Percentiles rank a stretch among this genome's conserved stretches.
phyloP scores from a whole-genome alignment of 2,329 filamentous ascomycete genomes.

The Daldinia sp. region DNA sequence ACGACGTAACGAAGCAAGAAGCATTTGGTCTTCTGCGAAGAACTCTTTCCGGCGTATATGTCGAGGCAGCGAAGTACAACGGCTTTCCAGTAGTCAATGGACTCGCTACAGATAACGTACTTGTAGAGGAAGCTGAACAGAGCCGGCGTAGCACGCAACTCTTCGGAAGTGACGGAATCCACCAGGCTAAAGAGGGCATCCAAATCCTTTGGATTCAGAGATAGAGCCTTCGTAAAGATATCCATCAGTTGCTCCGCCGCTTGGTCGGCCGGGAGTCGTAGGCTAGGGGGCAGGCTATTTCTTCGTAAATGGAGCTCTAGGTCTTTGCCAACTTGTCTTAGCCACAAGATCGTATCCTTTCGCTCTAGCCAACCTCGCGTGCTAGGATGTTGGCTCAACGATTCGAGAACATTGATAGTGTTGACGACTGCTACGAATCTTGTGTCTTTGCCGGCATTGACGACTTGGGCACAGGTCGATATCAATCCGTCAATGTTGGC shows the following conservation, averaged over 20 bases:
- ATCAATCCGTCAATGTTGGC: constrained; percentile 80
- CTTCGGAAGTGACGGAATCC: constrained; percentile 83
- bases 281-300: constrained; percentile 75
- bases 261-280: constrained; percentile 89
- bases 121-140: constrained; percentile 87
- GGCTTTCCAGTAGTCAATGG: constrained; percentile 85
- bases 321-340: constrained; percentile 78
- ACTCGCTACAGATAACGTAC: constrained; percentile 84
- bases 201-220: constrained; percentile 78
- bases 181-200: constrained; percentile 88
- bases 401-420: constrained; percentile 85
- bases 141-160: constrained; percentile 80
- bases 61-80: constrained; percentile 89
- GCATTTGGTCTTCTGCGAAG: constrained; percentile 89
- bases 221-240: constrained; percentile 84
- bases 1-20: constrained; percentile 93
- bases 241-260: constrained; percentile 88
- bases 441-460: constrained; percentile 76
- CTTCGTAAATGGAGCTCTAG: constrained; percentile 79
- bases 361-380: constrained; percentile 79
- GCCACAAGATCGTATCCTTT: constrained; percentile 70
- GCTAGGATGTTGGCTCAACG: constrained; percentile 75
- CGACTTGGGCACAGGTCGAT: constrained; percentile 72
- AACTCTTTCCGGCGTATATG: constrained; percentile 81
- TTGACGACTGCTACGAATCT: constrained; percentile 81